Evolutionary conservation across 2,329 filamentous ascomycete species (phyloP).

Genomic region (Hypomyces perniciosus): DNA sequence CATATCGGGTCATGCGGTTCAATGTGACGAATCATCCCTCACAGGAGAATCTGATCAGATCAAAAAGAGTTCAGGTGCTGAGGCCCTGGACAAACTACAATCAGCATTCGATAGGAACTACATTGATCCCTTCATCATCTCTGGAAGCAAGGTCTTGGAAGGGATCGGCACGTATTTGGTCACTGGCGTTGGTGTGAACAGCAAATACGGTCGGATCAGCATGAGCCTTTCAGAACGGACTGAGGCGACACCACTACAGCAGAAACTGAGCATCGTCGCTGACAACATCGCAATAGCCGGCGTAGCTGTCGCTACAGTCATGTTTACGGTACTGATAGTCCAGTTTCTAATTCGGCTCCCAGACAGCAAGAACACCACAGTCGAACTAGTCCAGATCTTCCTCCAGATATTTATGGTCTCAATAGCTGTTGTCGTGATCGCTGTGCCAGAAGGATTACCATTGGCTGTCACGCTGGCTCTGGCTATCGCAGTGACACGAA

Average conservation of each 20-base stretch:
- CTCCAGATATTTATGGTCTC: conserved; percentile 60
- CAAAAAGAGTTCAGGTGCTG: conserved; percentile 37
- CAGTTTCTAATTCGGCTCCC: conserved; percentile 65
- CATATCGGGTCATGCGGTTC: conserved; percentile 45
- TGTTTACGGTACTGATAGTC: conserved; percentile 74
- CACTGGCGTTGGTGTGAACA: conserved; percentile 50
- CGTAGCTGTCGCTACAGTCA: conserved; percentile 61
- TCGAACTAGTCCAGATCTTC: conserved; percentile 54
- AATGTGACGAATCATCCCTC: conserved; percentile 68
- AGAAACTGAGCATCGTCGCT: conserved; percentile 39
- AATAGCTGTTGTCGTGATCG: conserved; percentile 61
- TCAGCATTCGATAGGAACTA: too few relatives aligned
- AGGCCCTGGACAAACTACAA: conserved; percentile 33
- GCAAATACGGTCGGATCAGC: conserved; percentile 48
- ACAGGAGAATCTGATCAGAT: conserved; percentile 63
- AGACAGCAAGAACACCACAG: conserved; percentile 38
- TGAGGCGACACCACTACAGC: conserved; percentile 49
- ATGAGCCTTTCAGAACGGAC: conserved; percentile 46
- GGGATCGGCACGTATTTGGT: conserved; percentile 48
- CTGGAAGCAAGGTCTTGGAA: conserved; percentile 43
- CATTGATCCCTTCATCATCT: conserved; percentile 59
- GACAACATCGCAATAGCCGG: conserved; percentile 35
- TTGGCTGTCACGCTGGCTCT: conserved; percentile 62
- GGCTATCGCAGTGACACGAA: conserved; percentile 62
- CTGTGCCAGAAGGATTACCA: conserved; percentile 60